These are phyloP conservation scores for Rhodotorula glutinis DNA, from an alignment of 1,284 basidiomycete species.

Conservation along the genomic window DNA sequence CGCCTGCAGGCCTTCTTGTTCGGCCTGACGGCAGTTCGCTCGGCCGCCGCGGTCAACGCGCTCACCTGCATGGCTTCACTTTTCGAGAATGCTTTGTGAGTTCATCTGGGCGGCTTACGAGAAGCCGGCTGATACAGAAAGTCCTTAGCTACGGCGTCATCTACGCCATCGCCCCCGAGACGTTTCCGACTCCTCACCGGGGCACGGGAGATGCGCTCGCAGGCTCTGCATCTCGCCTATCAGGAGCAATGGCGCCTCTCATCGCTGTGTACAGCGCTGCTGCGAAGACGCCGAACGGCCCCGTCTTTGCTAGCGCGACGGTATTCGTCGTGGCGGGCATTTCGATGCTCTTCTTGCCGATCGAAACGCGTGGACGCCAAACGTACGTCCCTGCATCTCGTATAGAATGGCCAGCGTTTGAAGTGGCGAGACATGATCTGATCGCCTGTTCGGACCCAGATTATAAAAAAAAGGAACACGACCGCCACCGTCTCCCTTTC, in stretches of 20 bases:
- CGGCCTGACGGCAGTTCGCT: background rate
- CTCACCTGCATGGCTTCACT: conserved; percentile 4
- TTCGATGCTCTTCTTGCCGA: background rate
- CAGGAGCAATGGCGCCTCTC: background rate
- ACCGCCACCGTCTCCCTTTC: too few relatives aligned
- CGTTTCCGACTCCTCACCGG: background rate
- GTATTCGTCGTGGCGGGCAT: background rate
- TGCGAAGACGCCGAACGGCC: background rate
- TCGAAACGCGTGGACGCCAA: conserved; percentile 1
- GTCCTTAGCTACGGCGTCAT: background rate
- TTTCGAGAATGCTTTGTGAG: conserved; percentile 1
- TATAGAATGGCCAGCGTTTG: background rate
- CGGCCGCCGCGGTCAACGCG: background rate
- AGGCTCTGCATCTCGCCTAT: background rate
- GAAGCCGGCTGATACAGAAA: background rate
- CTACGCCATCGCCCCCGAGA: background rate
- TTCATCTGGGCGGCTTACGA: background rate
- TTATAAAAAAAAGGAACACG: too few relatives aligned
- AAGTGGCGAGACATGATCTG: too few relatives aligned
- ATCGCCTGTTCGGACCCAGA: too few relatives aligned
- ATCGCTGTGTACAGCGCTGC: background rate
- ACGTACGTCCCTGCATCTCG: background rate
- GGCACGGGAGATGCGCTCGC: background rate
- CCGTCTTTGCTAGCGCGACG: background rate
- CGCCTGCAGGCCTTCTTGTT: background rate